Evolutionary conservation across 2,329 filamentous ascomycete species (phyloP).

Genomic region (Ascomycota sp.): DNA sequence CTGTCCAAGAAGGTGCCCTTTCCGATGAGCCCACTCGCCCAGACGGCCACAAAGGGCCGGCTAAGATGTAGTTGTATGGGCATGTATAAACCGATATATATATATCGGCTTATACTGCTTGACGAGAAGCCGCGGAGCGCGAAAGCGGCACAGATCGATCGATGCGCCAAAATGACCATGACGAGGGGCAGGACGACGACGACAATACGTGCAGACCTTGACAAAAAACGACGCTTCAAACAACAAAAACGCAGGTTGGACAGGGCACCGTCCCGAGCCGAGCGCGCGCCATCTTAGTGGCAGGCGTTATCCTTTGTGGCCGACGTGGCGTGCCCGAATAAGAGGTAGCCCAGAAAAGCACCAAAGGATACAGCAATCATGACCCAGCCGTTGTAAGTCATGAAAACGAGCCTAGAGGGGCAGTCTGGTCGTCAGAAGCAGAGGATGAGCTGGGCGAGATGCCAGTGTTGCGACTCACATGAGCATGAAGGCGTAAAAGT

Average conservation of each 20-base stretch:
- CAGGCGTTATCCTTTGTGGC: constrained; percentile 77
- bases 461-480: constrained; percentile 40
- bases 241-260: background rate
- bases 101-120: background rate
- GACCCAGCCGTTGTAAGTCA: constrained; percentile 99
- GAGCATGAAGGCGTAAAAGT: constrained; percentile 98
- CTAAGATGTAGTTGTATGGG: constrained; percentile 11
- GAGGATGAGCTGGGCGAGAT: too few relatives aligned
- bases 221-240: too few relatives aligned
- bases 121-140: too few relatives aligned
- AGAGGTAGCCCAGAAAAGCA: constrained; percentile 69
- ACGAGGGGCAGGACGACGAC: too few relatives aligned
- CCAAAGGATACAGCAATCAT: constrained; percentile 84
- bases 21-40: constrained; percentile 17
- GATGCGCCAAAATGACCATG: too few relatives aligned
- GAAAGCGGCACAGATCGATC: too few relatives aligned
- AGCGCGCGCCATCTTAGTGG: constrained; percentile 51
- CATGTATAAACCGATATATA: background rate
- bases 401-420: constrained; percentile 66
- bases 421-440: too few relatives aligned
- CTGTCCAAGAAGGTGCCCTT: constrained; percentile 25
- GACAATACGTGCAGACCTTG: too few relatives aligned
- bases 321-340: constrained; percentile 52
- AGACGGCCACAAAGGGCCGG: constrained; percentile 9
- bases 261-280: too few relatives aligned